These are phyloP conservation scores for Phlyctochytrium planicorne DNA, from an alignment of 192 early-diverging fungal genomes.

Conservation along the genomic window DNA sequence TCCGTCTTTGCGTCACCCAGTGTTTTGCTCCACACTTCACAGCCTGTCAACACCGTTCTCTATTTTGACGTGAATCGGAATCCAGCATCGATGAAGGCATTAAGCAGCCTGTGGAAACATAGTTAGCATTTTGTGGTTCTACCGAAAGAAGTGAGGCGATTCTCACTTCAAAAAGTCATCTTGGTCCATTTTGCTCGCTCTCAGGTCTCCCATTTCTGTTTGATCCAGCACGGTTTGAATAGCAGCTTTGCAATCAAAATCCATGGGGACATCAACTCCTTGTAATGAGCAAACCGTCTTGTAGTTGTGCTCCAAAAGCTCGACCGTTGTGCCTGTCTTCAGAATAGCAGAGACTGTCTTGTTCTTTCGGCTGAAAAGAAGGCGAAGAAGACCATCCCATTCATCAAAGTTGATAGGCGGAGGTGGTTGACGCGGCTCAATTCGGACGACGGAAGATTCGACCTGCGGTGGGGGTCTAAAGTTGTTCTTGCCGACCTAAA, in stretches of 20 bases:
- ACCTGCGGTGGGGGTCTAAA: constrained; percentile 97
- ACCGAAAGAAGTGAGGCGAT: neutral
- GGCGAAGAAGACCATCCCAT: constrained; percentile 95
- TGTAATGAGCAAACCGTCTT: constrained; percentile 86
- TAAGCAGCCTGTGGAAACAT: constrained; percentile 62
- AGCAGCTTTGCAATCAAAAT: constrained; percentile 84
- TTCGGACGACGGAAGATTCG: constrained; percentile 90
- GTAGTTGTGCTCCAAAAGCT: constrained; percentile 95
- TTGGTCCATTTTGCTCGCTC: constrained; percentile 90
- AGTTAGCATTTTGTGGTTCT: constrained; percentile 3
- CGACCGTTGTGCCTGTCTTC: constrained; percentile 80
- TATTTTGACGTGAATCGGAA: constrained; percentile 74
- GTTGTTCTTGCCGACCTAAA: constrained; percentile 89
- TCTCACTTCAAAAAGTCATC: constrained; percentile 88
- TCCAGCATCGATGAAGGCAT: constrained; percentile 84
- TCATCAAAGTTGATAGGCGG: constrained; percentile 93
- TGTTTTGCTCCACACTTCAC: too few relatives aligned
- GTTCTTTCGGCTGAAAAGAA: constrained; percentile 91
- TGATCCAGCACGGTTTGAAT: constrained; percentile 74
- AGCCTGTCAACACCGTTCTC: too few relatives aligned
- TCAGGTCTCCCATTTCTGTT: constrained; percentile 64
- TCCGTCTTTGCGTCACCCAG: too few relatives aligned
- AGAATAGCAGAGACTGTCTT: constrained; percentile 90
- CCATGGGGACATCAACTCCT: constrained; percentile 53
- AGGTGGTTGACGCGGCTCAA: constrained; percentile 92